A percentile compares a stretch with the other conserved stretches of the same genome.
phyloP scores from a whole-genome alignment of 345 rosid species.

The Eucalyptus pauciflora region DNA sequence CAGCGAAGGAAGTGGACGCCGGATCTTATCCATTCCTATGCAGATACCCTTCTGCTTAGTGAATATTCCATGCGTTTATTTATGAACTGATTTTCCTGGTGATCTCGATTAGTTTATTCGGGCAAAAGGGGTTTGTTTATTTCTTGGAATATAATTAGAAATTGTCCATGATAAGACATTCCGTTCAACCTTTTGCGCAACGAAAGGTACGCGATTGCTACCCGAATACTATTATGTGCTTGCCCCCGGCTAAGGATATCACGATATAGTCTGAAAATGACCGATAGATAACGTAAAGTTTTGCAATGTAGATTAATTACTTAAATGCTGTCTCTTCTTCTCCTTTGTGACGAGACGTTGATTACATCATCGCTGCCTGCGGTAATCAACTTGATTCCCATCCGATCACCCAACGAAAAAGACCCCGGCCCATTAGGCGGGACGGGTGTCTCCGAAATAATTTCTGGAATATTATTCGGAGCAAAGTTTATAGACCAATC shows the following conservation, averaged over 20 bases:
- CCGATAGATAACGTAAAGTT: background rate
- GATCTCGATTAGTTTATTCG: background rate
- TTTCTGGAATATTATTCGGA: background rate
- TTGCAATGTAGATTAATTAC: background rate
- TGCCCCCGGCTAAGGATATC: background rate
- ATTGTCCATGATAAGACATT: background rate
- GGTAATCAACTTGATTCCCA: background rate
- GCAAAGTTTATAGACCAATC: background rate
- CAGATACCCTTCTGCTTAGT: background rate
- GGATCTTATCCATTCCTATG: background rate
- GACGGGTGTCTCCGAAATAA: background rate
- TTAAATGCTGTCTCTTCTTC: background rate
- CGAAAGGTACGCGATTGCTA: background rate
- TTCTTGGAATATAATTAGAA: background rate
- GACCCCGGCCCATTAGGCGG: background rate
- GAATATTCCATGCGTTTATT: background rate
- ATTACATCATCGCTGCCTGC: background rate
- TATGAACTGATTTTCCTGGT: background rate
- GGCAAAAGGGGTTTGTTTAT: background rate
- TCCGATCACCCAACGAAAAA: background rate
- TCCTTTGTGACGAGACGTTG: background rate
- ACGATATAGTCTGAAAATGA: background rate
- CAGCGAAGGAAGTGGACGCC: background rate
- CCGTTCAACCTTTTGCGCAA: background rate
- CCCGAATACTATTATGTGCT: background rate